Evolutionary conservation across 116 monocot genomes (phyloP).

Genomic region (Cymodocea nodosa): DNA sequence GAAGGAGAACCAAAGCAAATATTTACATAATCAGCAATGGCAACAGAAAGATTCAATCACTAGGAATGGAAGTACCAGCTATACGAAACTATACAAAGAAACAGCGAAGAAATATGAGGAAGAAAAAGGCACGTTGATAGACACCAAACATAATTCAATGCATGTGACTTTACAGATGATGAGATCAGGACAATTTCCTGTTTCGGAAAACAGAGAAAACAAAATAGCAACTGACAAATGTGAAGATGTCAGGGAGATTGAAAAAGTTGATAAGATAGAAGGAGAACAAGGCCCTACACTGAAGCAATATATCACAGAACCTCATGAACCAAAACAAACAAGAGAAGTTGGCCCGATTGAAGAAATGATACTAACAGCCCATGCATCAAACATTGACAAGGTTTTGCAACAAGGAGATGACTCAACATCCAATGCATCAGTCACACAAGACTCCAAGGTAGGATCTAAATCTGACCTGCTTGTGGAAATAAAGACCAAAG

Average conservation of each 20-base stretch:
- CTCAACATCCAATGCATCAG: neutral
- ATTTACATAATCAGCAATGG: neutral
- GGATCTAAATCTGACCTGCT: neutral
- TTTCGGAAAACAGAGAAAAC: neutral
- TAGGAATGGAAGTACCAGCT: neutral
- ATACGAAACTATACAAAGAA: neutral
- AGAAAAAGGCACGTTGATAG: neutral
- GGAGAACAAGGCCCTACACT: neutral
- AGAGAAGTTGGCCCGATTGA: neutral
- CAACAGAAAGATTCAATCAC: neutral
- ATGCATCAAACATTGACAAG: neutral
- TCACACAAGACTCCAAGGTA: neutral
- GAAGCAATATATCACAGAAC: neutral
- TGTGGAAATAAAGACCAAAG: neutral
- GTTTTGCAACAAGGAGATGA: conserved; percentile 1
- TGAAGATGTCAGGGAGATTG: neutral
- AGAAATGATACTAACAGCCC: neutral
- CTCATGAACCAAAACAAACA: neutral
- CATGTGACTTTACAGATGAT: neutral
- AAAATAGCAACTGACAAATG: neutral
- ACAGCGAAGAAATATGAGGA: neutral
- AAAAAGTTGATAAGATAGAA: neutral
- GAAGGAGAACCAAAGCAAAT: conserved; percentile 1
- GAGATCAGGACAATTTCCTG: neutral
- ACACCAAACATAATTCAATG: neutral